Evolutionary conservation across 768 basidiomycete genomes (phyloP), one percentile per base, ranked within the genome.

Genomic region (Hypholoma sublateritium): DNA sequence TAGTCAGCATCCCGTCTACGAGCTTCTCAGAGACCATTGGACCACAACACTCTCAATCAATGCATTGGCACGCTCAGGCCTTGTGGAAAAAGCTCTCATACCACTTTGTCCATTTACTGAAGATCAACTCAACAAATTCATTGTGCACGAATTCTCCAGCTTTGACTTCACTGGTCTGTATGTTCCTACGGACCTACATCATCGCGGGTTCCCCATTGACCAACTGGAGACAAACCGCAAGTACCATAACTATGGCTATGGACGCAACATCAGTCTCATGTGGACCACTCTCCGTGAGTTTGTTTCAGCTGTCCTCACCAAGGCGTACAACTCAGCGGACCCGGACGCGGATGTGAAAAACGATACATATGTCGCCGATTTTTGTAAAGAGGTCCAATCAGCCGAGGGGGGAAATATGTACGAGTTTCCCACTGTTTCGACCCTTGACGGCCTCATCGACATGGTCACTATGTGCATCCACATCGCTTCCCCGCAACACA

Each of bases 381-480:
- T 65, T 42, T 69, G 68, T 52, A 45, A 50, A 1, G 66, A 69
- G 22, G 63, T 69, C 50, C 68, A 65, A 22, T 63, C 63, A 4
- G 7, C 21, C 3, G 36, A 16, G 6, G 68, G 68, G 4, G 70
- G 64, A 3, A 53, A 62, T 59, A 54, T 70, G 39, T 16, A 41
- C 4, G 62, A 59, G 42, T 70, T 72, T 59, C 70, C 70, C 9
- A 49, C 42, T 4, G 60, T 69, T 54, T 56, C 55, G 39, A 72
- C 69, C 0, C 48, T 70, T 21, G 61, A 66, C 36, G 63, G 63
- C 17, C 50, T 72, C 37, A 67, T 70, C 55, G 66, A 72, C 60
- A 51, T 64, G 17, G 64, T 67, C 39, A 69, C 68, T 1, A 70
- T 72, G 69, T 67, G 67, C 59, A 70, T 72, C 39, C 69, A 72